Base-by-base conservation (phyloP, 2,329 filamentous ascomycete genomes). In the Amauroascus verrucosus region DNA sequence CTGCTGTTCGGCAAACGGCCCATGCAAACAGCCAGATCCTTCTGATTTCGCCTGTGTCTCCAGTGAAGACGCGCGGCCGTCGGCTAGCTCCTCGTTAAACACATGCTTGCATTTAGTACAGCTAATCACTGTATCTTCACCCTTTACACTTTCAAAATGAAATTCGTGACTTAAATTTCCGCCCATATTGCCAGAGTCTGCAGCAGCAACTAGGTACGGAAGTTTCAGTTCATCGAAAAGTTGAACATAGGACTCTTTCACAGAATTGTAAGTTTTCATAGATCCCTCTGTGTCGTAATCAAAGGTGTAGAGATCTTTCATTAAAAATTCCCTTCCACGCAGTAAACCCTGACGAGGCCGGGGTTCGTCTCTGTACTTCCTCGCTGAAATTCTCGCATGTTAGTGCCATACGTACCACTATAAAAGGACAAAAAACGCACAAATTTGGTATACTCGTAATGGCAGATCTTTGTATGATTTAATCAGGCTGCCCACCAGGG, bases 251-350 rank as follows among this genome's bases (percentile, higher is more conserved):
- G 85, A 85, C 35, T 69, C 67, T 48, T 85, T 81, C 2, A 95
- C 88, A 40, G 82, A 72, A 6, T 80, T 70, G 61, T 98, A 98
- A 0, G 91, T 95, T 48, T 79, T 71, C n/a, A 90, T 73, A 1
- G 91, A 91, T n/a, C 79, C 72, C 24, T 79, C 71, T 0, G 75
- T 66, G 3, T 77, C 84, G 33, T 77, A 72, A 64, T 98, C 93
- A 64, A 98, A 98, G 0, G 90, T 96, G 67, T 98, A 98, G 0
- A 98, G 78, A 67, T 98, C 93, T 69, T 98, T 98, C 93, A 98
- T 98, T 61, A 88, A 72, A 63, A 98, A 98, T 64, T 98, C 93
- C 57, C 89, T 83, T 0, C 88, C 86, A 8, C 93, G 83, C 7
- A 98, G 75, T 1, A 98, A 75, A 11, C 93, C 93, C 61, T 95